These are phyloP conservation scores for Myochromella boudieri DNA, from an alignment of 768 basidiomycete species.

Conservation along the genomic window DNA sequence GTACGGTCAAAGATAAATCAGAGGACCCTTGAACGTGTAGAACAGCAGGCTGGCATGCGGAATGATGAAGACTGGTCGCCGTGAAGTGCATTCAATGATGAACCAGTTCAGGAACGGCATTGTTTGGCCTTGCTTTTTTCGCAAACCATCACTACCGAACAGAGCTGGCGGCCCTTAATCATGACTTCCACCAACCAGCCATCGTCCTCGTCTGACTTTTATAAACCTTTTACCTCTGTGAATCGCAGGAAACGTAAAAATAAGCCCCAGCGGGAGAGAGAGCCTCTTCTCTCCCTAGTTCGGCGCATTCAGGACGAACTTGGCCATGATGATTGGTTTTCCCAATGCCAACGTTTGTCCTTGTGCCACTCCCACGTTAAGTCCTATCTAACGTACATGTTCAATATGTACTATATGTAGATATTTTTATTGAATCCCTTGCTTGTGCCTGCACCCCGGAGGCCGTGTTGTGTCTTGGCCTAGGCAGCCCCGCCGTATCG, in stretches of 20 bases:
- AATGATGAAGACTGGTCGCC: too few species aligned
- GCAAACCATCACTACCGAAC: neutral
- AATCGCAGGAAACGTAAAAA: conserved; percentile 54
- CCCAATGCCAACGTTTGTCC: conserved; percentile 53
- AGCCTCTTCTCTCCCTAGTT: conserved; percentile 37
- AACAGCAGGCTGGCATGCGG: too few species aligned
- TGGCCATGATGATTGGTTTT: conserved; percentile 49
- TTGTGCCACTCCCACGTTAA: conserved; percentile 2
- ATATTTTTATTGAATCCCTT: conserved; percentile 34
- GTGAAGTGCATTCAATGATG: too few species aligned
- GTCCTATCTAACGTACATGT: conserved; percentile 11
- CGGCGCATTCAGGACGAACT: conserved; percentile 47
- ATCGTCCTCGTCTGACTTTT: conserved; percentile 35
- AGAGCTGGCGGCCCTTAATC: too few species aligned
- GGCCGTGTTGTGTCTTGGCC: conserved; percentile 64
- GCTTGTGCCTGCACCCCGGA: conserved; percentile 24
- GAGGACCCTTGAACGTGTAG: conserved; percentile 23
- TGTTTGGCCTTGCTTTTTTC: conserved; percentile 20
- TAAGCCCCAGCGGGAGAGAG: conserved; percentile 28
- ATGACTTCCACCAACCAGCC: too few species aligned
- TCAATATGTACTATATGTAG: conserved; percentile 25
- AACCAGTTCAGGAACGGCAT: conserved; percentile 26
- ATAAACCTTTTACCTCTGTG: conserved; percentile 52
- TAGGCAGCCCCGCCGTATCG: conserved; percentile 70
- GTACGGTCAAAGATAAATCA: neutral